These are phyloP conservation scores for Uncinocarpus reesii DNA, from an alignment of 2,329 filamentous ascomycete species.

Conservation along the genomic window DNA sequence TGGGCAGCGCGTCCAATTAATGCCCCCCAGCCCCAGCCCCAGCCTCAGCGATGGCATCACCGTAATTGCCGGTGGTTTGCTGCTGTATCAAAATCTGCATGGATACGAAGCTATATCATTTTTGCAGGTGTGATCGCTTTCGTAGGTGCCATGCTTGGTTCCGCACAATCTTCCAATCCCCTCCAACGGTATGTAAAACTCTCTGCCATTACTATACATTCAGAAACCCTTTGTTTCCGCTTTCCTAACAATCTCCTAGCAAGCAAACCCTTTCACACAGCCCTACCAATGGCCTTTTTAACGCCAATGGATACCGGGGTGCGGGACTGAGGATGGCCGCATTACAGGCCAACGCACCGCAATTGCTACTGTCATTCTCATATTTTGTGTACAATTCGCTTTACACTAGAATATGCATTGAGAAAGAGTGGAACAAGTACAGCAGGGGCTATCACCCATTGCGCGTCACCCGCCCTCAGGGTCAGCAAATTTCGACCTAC, in stretches of 20 bases:
- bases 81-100: not conserved
- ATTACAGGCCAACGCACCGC: slow-evolving; percentile 30
- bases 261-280: not conserved
- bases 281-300: not conserved
- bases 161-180: not conserved
- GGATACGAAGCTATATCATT: not conserved
- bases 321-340: not conserved
- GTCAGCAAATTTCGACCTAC: slow-evolving; percentile 36
- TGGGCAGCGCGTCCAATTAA: too few species aligned
- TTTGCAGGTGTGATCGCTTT: not conserved
- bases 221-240: too few species aligned
- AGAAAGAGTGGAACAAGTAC: slow-evolving; percentile 41
- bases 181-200: not conserved
- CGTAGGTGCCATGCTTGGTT: not conserved
- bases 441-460: slow-evolving; percentile 31
- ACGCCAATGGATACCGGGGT: not conserved
- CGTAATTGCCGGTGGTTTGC: not conserved
- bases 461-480: slow-evolving; percentile 30
- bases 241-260: not conserved
- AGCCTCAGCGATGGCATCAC: not conserved
- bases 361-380: slow-evolving; percentile 28
- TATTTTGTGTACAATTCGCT: slow-evolving; percentile 31
- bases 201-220: too few species aligned
- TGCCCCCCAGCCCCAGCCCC: too few species aligned
- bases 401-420: slow-evolving; percentile 39